These are phyloP conservation scores for Xerocomellus amylosporus DNA, from an alignment of 768 basidiomycete genomes.

Conservation along the genomic window DNA sequence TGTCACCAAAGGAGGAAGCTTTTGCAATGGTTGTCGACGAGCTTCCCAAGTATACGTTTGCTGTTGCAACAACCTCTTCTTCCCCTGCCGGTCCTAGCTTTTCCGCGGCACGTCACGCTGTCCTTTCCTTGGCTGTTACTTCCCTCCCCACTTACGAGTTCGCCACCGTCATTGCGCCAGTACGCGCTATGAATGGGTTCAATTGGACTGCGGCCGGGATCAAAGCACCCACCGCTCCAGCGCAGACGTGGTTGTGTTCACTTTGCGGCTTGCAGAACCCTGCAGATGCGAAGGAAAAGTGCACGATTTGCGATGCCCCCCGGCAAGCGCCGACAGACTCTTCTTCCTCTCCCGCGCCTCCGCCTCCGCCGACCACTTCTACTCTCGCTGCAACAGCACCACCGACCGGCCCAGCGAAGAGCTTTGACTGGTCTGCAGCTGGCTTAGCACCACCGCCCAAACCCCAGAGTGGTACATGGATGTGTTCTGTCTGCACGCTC, in stretches of 20 bases:
- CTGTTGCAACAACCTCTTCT: constrained; percentile 10
- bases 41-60: constrained; percentile 37
- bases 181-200: constrained; percentile 40
- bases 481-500: constrained; percentile 41
- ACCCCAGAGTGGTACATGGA: constrained; percentile 32
- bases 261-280: constrained; percentile 47
- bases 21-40: constrained; percentile 29
- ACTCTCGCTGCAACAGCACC: not conserved
- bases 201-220: constrained; percentile 63
- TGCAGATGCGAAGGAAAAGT: constrained; percentile 39
- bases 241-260: constrained; percentile 53
- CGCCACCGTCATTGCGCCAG: constrained; percentile 14
- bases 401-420: constrained; percentile 10
- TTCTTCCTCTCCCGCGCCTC: constrained; percentile 6
- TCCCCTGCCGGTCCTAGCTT: constrained; percentile 22
- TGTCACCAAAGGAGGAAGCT: constrained; percentile 30
- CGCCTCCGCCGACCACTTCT: not conserved
- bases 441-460: constrained; percentile 32
- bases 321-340: constrained; percentile 23
- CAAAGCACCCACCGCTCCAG: constrained; percentile 38
- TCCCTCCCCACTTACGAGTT: constrained; percentile 49
- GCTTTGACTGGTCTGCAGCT: constrained; percentile 41
- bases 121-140: constrained; percentile 36
- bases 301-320: constrained; percentile 43
- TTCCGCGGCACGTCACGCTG: constrained; percentile 34